Percentiles rank a stretch among this genome's conserved stretches.
Conservation (phyloP, 345 rosid genomes). For the Ceriops decandra region DNA sequence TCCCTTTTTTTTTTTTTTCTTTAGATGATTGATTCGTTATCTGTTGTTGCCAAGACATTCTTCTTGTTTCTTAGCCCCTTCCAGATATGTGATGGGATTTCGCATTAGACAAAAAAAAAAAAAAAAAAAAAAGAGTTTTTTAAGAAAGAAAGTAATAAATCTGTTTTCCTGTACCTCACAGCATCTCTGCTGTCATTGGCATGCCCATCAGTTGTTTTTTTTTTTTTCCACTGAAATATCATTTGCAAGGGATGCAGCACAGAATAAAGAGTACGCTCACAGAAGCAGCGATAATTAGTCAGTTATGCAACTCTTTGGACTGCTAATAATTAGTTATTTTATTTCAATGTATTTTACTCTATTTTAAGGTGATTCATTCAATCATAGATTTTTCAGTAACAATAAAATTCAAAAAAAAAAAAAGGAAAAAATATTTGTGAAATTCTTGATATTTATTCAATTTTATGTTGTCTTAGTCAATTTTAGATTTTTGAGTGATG, state of each 20-base stretch:
- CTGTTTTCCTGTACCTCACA: not conserved
- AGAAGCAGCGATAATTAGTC: not conserved
- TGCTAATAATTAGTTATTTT: too few relatives aligned
- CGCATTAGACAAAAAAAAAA: too few relatives aligned
- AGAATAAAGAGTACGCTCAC: not conserved
- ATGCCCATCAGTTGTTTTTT: not conserved
- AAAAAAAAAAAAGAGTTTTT: too few relatives aligned
- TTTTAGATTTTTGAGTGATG: too few relatives aligned
- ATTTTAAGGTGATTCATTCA: too few relatives aligned
- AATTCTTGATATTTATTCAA: too few relatives aligned
- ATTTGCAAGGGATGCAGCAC: not conserved
- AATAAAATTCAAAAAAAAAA: too few relatives aligned
- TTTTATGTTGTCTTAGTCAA: too few relatives aligned
- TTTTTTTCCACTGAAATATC: not conserved
- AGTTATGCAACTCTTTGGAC: not conserved
- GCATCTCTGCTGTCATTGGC: not conserved
- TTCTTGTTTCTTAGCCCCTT: not conserved
- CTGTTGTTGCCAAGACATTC: not conserved
- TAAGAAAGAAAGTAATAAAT: not conserved
- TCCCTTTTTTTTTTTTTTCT: not conserved
- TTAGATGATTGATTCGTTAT: not conserved
- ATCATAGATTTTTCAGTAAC: too few relatives aligned
- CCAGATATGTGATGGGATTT: too few relatives aligned
- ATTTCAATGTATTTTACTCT: too few relatives aligned
- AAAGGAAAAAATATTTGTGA: too few relatives aligned